These are phyloP conservation scores for Eimeria sp. DNA, from an alignment of 169 alveolate species.

Conservation along the genomic window DNA sequence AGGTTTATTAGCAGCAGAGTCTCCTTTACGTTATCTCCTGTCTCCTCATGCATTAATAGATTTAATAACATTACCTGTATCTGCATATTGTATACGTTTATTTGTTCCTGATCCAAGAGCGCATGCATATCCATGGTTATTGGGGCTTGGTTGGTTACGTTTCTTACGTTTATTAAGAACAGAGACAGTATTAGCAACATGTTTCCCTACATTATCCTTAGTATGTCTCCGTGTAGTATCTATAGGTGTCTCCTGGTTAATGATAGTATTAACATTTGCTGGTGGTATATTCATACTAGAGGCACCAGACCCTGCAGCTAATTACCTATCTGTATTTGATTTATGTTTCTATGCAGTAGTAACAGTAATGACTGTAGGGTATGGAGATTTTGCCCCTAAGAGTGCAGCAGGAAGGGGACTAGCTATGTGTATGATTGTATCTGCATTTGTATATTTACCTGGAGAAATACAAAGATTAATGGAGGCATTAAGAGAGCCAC, in stretches of 20 bases:
- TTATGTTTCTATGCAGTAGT: slow-evolving; percentile 85
- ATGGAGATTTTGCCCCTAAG: slow-evolving; percentile 86
- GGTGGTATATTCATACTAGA: slow-evolving; percentile 86
- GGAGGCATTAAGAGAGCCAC: slow-evolving; percentile 84
- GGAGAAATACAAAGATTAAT: slow-evolving; percentile 85
- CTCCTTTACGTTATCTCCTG: slow-evolving; percentile 60
- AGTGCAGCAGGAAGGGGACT: slow-evolving; percentile 84
- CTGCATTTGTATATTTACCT: slow-evolving; percentile 83
- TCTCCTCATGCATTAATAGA: slow-evolving; percentile 60
- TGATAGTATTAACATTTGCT: slow-evolving; percentile 84
- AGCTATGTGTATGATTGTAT: slow-evolving; percentile 80
- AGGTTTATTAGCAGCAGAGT: slow-evolving; percentile 82
- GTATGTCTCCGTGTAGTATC: slow-evolving; percentile 47
- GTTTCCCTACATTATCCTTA: slow-evolving; percentile 40
- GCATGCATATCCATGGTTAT: slow-evolving; percentile 47
- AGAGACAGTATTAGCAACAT: slow-evolving; percentile 36
- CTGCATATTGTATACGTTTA: slow-evolving; percentile 16
- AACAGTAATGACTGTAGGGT: slow-evolving; percentile 85
- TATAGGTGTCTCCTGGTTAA: slow-evolving; percentile 72
- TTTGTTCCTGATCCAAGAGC: slow-evolving; percentile 3
- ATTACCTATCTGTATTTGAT: slow-evolving; percentile 77
- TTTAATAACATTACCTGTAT: slow-evolving; percentile 48
- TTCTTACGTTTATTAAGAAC: slow-evolving; percentile 51
- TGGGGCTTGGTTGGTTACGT: slow-evolving; percentile 62
- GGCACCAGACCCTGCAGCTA: slow-evolving; percentile 71